These are phyloP conservation scores for Mallotus repandus DNA, from an alignment of 441 rosid species.

Conservation along the genomic window DNA sequence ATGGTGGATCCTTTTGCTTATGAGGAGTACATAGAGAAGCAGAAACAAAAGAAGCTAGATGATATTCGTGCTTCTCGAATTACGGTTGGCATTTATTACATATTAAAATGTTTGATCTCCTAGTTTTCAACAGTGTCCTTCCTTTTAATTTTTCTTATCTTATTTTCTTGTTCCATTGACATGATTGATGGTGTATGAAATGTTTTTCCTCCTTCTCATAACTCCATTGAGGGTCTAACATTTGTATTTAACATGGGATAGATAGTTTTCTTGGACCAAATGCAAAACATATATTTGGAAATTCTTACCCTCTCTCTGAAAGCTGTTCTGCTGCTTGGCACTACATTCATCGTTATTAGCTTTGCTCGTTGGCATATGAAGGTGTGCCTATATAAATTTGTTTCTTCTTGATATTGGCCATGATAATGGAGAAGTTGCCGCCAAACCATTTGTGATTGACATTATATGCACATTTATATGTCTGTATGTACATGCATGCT, in stretches of 20 bases:
- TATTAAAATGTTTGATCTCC: neutral
- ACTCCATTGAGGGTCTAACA: neutral
- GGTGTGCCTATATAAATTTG: neutral
- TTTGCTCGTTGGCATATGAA: neutral
- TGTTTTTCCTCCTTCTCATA: neutral
- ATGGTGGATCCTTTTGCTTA: conserved; percentile 68
- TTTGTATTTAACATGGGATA: conserved; percentile 4
- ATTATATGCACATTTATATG: neutral
- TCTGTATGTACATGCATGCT: neutral
- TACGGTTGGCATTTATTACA: conserved; percentile 48
- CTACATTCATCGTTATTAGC: neutral
- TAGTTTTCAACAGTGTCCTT: neutral
- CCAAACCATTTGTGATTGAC: neutral
- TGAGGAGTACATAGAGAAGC: conserved; percentile 56
- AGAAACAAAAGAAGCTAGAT: conserved; percentile 64
- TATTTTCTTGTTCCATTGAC: neutral
- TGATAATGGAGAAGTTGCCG: neutral
- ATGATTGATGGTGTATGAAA: neutral
- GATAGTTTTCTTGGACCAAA: neutral
- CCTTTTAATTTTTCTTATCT: neutral
- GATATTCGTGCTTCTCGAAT: conserved; percentile 50
- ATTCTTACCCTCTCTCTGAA: neutral
- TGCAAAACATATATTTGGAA: neutral
- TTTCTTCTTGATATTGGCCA: neutral
- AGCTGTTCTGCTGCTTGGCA: neutral